Evolutionary conservation across 2,329 filamentous ascomycete species (phyloP), one percentile per base, ranked within the genome.

Genomic region (Fusarium graminum): DNA sequence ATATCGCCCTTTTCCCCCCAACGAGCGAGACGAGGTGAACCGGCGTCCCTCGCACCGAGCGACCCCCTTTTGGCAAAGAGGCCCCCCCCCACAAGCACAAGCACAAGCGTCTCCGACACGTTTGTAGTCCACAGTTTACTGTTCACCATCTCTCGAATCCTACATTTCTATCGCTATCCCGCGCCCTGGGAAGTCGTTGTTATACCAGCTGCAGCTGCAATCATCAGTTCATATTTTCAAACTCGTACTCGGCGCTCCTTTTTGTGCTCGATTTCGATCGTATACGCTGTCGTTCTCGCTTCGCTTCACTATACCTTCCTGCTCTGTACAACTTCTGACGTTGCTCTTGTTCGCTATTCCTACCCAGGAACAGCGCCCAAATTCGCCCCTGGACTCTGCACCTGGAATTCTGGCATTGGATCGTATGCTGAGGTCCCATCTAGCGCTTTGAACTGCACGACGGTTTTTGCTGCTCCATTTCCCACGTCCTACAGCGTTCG

Each of bases 21-120:
- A 59, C 57, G 44, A 63, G 58, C 59, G 52, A 63, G 59, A 70
- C 67, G 70, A 64, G 66, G 60, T 66, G 68, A 72, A 69, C 67
- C 70, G 68, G 70, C 67, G 71, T 70, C 69, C 63, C 65, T 72
- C 69, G 69, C 70, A 73, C 71, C 71, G 70, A 73, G 67, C 71
- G 69, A 70, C 71, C 71, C 59, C 71, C 70, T 73, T 73, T 73
- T 73, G 71, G 71, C 70, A 69, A 65, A 66, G 40, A 65, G 49
- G 58, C 64, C 58, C 67, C 64, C 58, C 67, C 64, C 62, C 63
- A 62, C 62, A 65, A 36, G 45, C 63, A 65, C 63, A 63, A 63
- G 51, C 69, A 66, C 69, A 73, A 72, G 65, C 65, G 65, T 68
- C 61, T 69, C 67, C 68, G 57, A 64, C 67, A 61, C 57, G 55